These are phyloP conservation scores for Globisporangium iwayamae DNA, from an alignment of 352 stramenopile genomes.

Conservation along the genomic window DNA sequence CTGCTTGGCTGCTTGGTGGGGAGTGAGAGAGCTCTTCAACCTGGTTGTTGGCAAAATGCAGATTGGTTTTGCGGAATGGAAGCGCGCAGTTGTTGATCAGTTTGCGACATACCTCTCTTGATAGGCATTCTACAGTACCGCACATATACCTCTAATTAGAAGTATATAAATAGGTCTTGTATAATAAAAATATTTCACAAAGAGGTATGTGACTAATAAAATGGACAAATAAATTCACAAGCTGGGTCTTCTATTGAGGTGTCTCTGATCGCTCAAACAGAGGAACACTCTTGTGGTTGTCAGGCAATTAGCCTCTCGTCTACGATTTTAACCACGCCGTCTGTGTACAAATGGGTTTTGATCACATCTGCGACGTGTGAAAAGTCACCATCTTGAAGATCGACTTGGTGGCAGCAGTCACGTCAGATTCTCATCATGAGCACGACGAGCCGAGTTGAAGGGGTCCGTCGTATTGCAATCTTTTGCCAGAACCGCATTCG, in stretches of 20 bases:
- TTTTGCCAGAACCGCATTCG: constrained; percentile 9
- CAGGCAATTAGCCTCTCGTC: neutral
- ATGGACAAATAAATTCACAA: no score
- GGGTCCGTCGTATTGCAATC: neutral
- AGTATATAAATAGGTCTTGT: neutral
- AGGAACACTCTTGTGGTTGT: constrained; percentile 18
- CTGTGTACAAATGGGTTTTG: neutral
- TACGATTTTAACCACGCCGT: neutral
- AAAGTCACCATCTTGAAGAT: neutral
- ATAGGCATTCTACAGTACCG: neutral
- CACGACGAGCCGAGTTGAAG: neutral
- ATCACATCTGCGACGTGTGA: neutral
- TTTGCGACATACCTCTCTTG: neutral
- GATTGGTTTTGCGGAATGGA: constrained; percentile 3
- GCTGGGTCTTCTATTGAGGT: constrained; percentile 1
- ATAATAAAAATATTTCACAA: neutral
- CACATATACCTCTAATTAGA: no score
- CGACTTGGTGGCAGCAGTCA: constrained; percentile 26
- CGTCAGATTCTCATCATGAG: constrained; percentile 29
- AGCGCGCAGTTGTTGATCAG: neutral
- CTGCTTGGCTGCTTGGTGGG: constrained; percentile 2
- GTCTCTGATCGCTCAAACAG: constrained; percentile 22
- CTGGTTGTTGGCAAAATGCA: constrained; percentile 7
- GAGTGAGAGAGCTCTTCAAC: constrained; percentile 11
- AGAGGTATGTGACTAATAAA: neutral